Evolutionary conservation across 768 basidiomycete genomes (phyloP), one percentile per base, ranked within the genome.

Genomic region (Erythrobasidium yunnanense): DNA sequence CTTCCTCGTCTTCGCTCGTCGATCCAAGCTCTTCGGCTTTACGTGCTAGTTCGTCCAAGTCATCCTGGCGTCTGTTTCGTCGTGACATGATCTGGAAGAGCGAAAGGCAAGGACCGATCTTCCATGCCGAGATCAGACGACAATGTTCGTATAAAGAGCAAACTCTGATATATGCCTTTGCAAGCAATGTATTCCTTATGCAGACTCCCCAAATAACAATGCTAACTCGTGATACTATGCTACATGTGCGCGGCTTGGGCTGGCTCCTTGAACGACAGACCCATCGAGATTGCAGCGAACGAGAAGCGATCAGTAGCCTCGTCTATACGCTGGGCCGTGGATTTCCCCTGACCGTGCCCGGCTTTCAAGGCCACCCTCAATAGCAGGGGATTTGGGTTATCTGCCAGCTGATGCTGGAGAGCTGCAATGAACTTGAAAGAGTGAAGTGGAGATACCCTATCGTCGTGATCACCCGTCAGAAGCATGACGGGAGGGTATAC

Each of bases 381-480:
- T 20, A 90, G 78, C 13, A 90, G 78, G 4, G 88, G 88, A 71
- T 87, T 76, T 0, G 82, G 81, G 74, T 88, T 90, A 50, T 83
- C 71, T 0, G 85, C 80, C 0, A 82, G 76, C 1, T 75, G 77
- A 73, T 89, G 77, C 73, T 90, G 88, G 35, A 89, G 77, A n/a
- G 83, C 83, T 17, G 88, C 88, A 0, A 85, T 84, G 55, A 65
- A 20, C 76, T 90, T 90, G 81, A 87, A 88, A 7, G 87, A 87
- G 76, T 89, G 88, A 73, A 87, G 78, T 1, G 87, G 71, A 3
- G 89, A 87, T n/a, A 90, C 88, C 33, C 88, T 84, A 71, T 88
- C 87, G 70, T 89, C 88, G 68, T 71, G 71, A 47, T 74, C 70
- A 3, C 68, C 71, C 0, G 72, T 73, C 34, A 73, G 60, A 22